These are phyloP conservation scores for Tolypocladium nubicola DNA, from an alignment of 2,329 filamentous ascomycete genomes.

Conservation along the genomic window DNA sequence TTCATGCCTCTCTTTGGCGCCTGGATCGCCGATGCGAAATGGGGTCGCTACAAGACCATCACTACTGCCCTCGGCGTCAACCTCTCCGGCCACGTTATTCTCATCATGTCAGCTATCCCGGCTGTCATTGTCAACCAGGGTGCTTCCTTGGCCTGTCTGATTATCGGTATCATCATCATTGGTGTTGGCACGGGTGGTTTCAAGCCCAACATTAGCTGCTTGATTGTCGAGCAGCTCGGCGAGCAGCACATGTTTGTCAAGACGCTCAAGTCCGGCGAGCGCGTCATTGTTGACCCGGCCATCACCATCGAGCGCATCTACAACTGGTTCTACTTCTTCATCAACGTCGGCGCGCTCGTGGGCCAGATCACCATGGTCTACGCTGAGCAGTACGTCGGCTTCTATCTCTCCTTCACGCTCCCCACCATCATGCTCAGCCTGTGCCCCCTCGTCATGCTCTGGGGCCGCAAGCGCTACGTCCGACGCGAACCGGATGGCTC, in stretches of 20 bases:
- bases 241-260: constrained; percentile 47
- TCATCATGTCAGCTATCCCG: constrained; percentile 56
- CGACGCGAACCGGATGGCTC: constrained; percentile 55
- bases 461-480: constrained; percentile 51
- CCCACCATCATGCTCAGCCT: constrained; percentile 53
- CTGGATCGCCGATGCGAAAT: constrained; percentile 56
- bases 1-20: constrained; percentile 45
- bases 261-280: constrained; percentile 44
- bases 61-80: constrained; percentile 56
- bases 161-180: constrained; percentile 48
- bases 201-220: constrained; percentile 67
- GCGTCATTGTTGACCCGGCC: constrained; percentile 60
- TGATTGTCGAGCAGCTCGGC: constrained; percentile 61
- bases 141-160: constrained; percentile 51
- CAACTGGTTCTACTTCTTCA: constrained; percentile 46
- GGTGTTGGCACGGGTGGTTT: constrained; percentile 65
- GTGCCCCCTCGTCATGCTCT: constrained; percentile 48
- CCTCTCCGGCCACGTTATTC: constrained; percentile 54
- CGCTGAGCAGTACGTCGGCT: constrained; percentile 65
- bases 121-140: constrained; percentile 46
- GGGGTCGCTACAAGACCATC: constrained; percentile 65
- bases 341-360: constrained; percentile 53
- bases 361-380: constrained; percentile 56
- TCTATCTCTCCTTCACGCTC: constrained; percentile 61
- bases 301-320: constrained; percentile 59